Conservation (phyloP, 768 basidiomycete species). For the Macrolepiota fuliginosa region DNA sequence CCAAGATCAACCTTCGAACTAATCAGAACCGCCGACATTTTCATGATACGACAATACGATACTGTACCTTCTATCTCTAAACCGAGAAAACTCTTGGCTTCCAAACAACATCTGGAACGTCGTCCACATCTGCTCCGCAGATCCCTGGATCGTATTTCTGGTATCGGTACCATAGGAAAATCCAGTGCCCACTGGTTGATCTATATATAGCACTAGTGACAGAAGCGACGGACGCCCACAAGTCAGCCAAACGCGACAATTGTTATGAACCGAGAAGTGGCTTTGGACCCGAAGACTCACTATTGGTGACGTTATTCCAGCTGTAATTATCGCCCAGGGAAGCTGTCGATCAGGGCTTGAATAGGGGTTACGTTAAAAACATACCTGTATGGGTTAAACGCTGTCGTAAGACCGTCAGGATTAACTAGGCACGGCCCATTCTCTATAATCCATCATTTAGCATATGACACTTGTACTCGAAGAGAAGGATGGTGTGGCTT, state of each 20-base stretch:
- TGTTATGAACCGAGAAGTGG: not conserved
- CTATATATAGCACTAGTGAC: conserved; percentile 9
- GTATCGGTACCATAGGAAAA: conserved; percentile 4
- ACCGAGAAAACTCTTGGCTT: not conserved
- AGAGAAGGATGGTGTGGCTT: not conserved
- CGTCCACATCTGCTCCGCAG: conserved; percentile 6
- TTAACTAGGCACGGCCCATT: conserved; percentile 9
- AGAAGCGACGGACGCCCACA: not conserved
- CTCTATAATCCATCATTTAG: not conserved
- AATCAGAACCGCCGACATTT: not conserved
- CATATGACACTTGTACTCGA: too few relatives aligned
- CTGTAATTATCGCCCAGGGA: not conserved
- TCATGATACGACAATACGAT: not conserved
- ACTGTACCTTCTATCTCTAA: conserved; percentile 1
- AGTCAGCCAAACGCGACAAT: not conserved
- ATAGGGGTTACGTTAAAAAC: not conserved
- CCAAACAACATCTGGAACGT: conserved; percentile 5
- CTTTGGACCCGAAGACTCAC: not conserved
- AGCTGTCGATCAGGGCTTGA: not conserved
- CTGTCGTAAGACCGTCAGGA: not conserved
- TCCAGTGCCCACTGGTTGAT: conserved; percentile 4
- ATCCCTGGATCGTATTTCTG: not conserved
- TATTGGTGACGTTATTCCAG: conserved; percentile 11
- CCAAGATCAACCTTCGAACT: not conserved
- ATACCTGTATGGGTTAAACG: conserved; percentile 5